Conservation (phyloP, 2,329 filamentous ascomycete species). For the Nemania serpens region DNA sequence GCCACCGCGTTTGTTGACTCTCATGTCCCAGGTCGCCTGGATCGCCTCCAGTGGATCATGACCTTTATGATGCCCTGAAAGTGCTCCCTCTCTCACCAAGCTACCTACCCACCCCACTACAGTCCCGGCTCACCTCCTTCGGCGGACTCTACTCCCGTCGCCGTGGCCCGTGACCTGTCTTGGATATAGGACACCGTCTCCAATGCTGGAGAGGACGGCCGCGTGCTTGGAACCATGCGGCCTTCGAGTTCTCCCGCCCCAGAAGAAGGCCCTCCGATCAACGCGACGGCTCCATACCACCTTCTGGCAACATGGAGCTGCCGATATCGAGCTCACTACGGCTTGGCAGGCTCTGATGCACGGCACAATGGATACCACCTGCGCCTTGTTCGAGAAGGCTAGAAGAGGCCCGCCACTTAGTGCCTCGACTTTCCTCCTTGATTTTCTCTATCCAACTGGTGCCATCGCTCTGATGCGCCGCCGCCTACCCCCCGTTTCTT, state of each 20-base stretch:
- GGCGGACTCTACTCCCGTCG: background rate
- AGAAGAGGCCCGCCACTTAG: constrained; percentile 42
- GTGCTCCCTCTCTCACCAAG: background rate
- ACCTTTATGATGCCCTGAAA: constrained; percentile 8
- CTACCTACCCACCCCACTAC: background rate
- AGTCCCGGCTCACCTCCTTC: background rate
- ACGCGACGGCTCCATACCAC: constrained; percentile 52
- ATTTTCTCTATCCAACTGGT: constrained; percentile 59
- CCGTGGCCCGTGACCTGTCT: constrained; percentile 10
- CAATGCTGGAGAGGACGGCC: constrained; percentile 64
- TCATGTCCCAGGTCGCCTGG: background rate
- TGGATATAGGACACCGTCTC: constrained; percentile 28
- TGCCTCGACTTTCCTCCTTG: constrained; percentile 57
- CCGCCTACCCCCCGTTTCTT: constrained; percentile 33
- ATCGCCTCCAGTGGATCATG: background rate
- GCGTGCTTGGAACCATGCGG: constrained; percentile 60
- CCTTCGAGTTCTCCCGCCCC: constrained; percentile 54
- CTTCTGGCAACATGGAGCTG: constrained; percentile 61
- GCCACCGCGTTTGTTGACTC: background rate
- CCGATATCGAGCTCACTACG: constrained; percentile 52
- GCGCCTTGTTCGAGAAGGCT: constrained; percentile 31
- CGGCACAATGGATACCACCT: constrained; percentile 35
- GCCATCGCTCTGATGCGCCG: constrained; percentile 50
- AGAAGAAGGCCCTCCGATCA: constrained; percentile 45
- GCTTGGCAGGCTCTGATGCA: constrained; percentile 48